Conservation (phyloP, 805 yeast genomes). For the Ogataea trehaloabstinens region DNA sequence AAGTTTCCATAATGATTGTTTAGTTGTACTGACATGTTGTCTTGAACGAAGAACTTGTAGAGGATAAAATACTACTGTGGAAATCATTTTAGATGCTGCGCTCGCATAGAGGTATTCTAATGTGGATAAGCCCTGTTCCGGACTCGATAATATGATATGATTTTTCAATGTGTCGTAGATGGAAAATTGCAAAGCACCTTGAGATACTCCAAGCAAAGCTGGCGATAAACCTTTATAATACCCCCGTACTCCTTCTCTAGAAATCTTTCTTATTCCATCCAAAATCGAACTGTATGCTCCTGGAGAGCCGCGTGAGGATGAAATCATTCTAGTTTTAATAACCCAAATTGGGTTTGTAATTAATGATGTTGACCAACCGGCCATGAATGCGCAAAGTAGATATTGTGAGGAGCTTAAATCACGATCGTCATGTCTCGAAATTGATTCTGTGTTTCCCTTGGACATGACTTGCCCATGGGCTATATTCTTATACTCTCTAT, state of each 20-base stretch:
- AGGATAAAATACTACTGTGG: conserved; percentile 75
- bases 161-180: conserved; percentile 76
- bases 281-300: conserved; percentile 57
- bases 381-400: conserved; percentile 54
- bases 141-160: conserved; percentile 18
- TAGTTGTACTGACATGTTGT: conserved; percentile 52
- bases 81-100: conserved; percentile 62
- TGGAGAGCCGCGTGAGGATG: conserved; percentile 42
- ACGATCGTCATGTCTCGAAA: conserved; percentile 30
- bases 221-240: conserved; percentile 83
- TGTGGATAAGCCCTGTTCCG: conserved; percentile 37
- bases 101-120: conserved; percentile 64
- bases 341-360: conserved; percentile 96
- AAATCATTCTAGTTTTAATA: conserved; percentile 81
- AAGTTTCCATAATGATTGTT: conserved; percentile 32
- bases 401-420: conserved; percentile 43
- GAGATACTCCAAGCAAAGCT: conserved; percentile 76
- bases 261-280: conserved; percentile 54
- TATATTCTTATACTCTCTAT: conserved; percentile 54
- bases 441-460: conserved; percentile 1
- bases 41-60: conserved; percentile 78
- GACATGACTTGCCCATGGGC: conserved; percentile 1
- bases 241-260: conserved; percentile 61
- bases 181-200: conserved; percentile 86
- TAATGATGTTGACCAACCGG: conserved; percentile 75